Evolutionary conservation across 192 early-diverging fungal genomes (phyloP).

Genomic region (Geranomyces variabilis): DNA sequence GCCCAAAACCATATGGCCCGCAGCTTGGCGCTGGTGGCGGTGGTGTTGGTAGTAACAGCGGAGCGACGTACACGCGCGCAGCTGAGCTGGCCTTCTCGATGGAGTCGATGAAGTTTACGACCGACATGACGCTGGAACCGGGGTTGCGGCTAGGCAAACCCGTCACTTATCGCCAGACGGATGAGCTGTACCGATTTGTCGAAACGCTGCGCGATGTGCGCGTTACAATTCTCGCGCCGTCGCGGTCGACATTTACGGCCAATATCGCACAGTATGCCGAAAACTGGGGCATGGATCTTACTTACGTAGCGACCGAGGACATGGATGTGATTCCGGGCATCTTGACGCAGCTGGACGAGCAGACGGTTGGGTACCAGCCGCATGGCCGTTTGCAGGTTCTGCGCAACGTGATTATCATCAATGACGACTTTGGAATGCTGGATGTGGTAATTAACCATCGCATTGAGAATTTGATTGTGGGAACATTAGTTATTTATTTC

Average conservation of each 20-base stretch:
- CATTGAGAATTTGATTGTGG: slow-evolving; percentile 10
- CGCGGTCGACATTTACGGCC: slow-evolving; percentile 9
- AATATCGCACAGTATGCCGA: slow-evolving; percentile 35
- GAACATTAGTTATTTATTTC: slow-evolving; percentile 25
- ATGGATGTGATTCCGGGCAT: slow-evolving; percentile 27
- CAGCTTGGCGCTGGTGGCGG: not conserved
- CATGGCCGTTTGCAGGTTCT: slow-evolving; percentile 17
- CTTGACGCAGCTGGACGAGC: slow-evolving; percentile 24
- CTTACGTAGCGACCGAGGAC: slow-evolving; percentile 35
- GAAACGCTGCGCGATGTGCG: slow-evolving; percentile 10
- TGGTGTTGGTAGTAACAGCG: not conserved
- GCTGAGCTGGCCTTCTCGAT: slow-evolving; percentile 26
- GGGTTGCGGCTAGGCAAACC: slow-evolving; percentile 22
- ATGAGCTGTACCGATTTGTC: slow-evolving; percentile 26
- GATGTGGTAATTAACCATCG: slow-evolving; percentile 35
- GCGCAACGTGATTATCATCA: slow-evolving; percentile 29
- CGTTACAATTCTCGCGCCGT: slow-evolving; percentile 24
- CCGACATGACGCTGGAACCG: slow-evolving; percentile 13
- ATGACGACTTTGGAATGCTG: slow-evolving; percentile 39
- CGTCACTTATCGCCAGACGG: slow-evolving; percentile 1
- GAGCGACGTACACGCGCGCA: not conserved
- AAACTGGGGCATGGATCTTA: slow-evolving; percentile 38
- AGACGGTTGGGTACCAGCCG: not conserved
- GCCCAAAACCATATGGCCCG: not conserved
- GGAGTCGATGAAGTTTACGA: slow-evolving; percentile 24